Conservation (phyloP, 768 basidiomycete species). For the Hortiboletus flavorubellus region DNA sequence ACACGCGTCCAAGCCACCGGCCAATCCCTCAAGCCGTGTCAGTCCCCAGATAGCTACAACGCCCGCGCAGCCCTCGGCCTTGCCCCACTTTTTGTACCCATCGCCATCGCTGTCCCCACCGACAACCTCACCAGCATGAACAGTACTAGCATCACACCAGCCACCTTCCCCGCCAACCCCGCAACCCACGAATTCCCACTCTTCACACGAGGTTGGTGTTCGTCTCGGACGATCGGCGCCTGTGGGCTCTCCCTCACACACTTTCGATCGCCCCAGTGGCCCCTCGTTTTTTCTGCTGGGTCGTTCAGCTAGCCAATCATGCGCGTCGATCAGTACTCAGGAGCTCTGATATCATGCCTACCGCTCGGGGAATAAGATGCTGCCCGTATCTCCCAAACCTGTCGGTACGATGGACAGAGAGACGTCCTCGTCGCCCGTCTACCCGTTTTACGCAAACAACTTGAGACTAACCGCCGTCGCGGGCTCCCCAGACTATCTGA, state of each 20-base stretch:
- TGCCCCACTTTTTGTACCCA: conserved; percentile 50
- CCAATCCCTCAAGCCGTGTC: conserved; percentile 46
- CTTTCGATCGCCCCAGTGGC: not conserved
- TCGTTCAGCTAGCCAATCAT: conserved; percentile 12
- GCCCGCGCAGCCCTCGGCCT: conserved; percentile 45
- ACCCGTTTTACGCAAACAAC: conserved; percentile 28
- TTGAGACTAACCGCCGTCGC: conserved; percentile 21
- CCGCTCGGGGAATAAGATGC: conserved; percentile 31
- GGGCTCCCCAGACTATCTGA: too few relatives aligned
- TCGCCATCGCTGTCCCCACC: conserved; percentile 16
- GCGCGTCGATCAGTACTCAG: conserved; percentile 28
- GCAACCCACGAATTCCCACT: conserved; percentile 28
- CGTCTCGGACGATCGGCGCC: not conserved
- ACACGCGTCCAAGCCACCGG: conserved; percentile 49
- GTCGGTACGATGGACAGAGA: conserved; percentile 1
- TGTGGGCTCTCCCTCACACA: not conserved
- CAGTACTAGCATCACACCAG: not conserved
- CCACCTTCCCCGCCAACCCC: conserved; percentile 14
- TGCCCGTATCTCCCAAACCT: not conserved
- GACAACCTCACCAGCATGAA: not conserved
- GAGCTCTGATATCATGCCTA: conserved; percentile 45
- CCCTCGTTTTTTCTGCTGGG: conserved; percentile 3
- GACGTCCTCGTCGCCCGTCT: not conserved
- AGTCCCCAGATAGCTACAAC: conserved; percentile 41
- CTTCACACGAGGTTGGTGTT: conserved; percentile 42